Conservation (phyloP, 495 filamentous ascomycete genomes). For the Hypoxylon fuscum region DNA sequence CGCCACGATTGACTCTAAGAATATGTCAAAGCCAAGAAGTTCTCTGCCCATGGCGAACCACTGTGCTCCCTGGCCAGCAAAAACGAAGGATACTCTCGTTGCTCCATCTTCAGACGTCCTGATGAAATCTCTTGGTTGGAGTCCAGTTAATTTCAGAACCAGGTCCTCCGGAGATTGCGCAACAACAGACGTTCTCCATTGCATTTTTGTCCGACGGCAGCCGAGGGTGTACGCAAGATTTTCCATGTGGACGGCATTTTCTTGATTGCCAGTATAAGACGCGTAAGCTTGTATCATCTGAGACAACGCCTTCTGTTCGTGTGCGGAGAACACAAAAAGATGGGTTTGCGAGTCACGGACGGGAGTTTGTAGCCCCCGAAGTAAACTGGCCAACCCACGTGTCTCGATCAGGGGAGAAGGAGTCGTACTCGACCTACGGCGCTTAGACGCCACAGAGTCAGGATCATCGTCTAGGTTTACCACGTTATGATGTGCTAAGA, state of each 20-base stretch:
- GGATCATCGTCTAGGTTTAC: not conserved
- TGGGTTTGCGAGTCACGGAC: conserved; percentile 20
- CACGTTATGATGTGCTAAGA: conserved; percentile 26
- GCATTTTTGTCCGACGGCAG: conserved; percentile 38
- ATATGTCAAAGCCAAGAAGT: conserved; percentile 40
- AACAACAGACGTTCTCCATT: conserved; percentile 32
- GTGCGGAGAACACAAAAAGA: conserved; percentile 41
- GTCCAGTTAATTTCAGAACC: not conserved
- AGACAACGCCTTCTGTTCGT: conserved; percentile 37
- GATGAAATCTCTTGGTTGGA: conserved; percentile 7
- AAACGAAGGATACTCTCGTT: conserved; percentile 30
- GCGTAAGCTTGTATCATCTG: conserved; percentile 25
- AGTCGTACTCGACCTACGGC: not conserved
- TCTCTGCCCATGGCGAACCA: conserved; percentile 58
- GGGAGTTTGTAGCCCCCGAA: not conserved
- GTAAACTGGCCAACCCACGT: not conserved
- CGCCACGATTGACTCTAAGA: conserved; percentile 38
- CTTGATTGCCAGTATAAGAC: conserved; percentile 18
- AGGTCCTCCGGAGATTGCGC: conserved; percentile 34
- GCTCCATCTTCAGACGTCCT: conserved; percentile 8
- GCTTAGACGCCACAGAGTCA: not conserved
- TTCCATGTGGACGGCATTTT: conserved; percentile 11
- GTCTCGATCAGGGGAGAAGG: not conserved
- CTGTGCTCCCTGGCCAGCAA: conserved; percentile 45
- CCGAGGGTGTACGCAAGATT: conserved; percentile 41